These are phyloP conservation scores for Pisolithus albus DNA, from an alignment of 768 basidiomycete genomes.

Conservation along the genomic window DNA sequence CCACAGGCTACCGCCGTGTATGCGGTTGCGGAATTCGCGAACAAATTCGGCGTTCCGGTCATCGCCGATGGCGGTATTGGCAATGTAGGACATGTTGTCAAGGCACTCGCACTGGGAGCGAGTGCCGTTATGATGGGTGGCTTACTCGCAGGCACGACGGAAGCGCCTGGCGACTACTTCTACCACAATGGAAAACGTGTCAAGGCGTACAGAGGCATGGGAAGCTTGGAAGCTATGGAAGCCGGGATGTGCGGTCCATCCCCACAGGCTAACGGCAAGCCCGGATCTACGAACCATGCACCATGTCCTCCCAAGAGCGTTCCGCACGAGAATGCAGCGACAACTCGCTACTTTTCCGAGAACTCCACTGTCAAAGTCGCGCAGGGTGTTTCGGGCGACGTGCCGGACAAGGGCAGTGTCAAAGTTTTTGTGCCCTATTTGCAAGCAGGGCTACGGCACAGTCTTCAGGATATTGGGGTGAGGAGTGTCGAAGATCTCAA, in stretches of 20 bases:
- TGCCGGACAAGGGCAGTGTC: slow-evolving; percentile 95
- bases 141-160: slow-evolving; percentile 89
- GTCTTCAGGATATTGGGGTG: slow-evolving; percentile 89
- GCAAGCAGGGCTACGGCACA: slow-evolving; percentile 80
- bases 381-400: slow-evolving; percentile 93
- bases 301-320: slow-evolving; percentile 40
- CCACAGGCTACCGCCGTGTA: slow-evolving; percentile 99
- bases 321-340: slow-evolving; percentile 85
- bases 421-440: slow-evolving; percentile 88
- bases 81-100: slow-evolving; percentile 97
- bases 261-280: slow-evolving; percentile 17
- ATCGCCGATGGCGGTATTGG: slow-evolving; percentile 94
- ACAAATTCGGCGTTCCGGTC: slow-evolving; percentile 90
- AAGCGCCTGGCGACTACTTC: slow-evolving; percentile 98
- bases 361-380: slow-evolving; percentile 88
- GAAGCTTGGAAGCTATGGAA: slow-evolving; percentile 90
- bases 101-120: slow-evolving; percentile 90
- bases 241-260: slow-evolving; percentile 46
- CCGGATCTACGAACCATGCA: slow-evolving; percentile 39
- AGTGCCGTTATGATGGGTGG: slow-evolving; percentile 99
- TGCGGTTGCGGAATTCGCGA: slow-evolving; percentile 89
- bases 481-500: slow-evolving; percentile 59
- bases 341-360: slow-evolving; percentile 60
- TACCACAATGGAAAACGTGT: slow-evolving; percentile 99
- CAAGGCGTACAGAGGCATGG: slow-evolving; percentile 99